phyloP scores from a whole-genome alignment of 306 rosid species.

The Adenanthera pavonina region DNA sequence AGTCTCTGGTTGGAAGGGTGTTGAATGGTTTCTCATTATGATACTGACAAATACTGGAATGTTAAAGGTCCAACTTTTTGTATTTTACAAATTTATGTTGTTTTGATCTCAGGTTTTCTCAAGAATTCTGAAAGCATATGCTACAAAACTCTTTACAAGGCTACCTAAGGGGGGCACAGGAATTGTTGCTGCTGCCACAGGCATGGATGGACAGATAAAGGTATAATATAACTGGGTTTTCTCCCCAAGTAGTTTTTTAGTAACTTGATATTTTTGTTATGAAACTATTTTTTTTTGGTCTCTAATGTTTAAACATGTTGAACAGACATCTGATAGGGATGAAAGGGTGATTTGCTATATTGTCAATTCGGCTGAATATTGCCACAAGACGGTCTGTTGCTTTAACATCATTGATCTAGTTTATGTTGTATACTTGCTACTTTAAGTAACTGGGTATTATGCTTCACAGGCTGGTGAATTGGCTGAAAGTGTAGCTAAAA shows the following conservation, averaged over 20 bases:
- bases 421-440: constrained; percentile 32
- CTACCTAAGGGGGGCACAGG: constrained; percentile 98
- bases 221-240: constrained; percentile 44
- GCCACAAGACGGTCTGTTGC: constrained; percentile 87
- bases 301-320: constrained; percentile 43
- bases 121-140: constrained; percentile 93
- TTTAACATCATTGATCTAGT: constrained; percentile 41
- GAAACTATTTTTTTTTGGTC: constrained; percentile 21
- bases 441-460: constrained; percentile 41
- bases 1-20: not conserved
- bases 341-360: constrained; percentile 96
- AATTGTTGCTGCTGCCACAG: constrained; percentile 99
- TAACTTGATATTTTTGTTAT: constrained; percentile 33
- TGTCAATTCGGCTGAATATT: constrained; percentile 96
- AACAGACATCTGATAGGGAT: constrained; percentile 97
- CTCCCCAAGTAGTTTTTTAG: constrained; percentile 8
- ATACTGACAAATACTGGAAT: constrained; percentile 30
- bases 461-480: constrained; percentile 87
- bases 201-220: constrained; percentile 99
- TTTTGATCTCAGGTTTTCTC: constrained; percentile 82
- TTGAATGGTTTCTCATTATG: not conserved
- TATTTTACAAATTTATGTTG: constrained; percentile 28
- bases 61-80: constrained; percentile 29
- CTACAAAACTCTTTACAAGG: constrained; percentile 84
- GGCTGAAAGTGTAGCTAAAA: constrained; percentile 93